Evolutionary conservation across 1,284 basidiomycete genomes (phyloP).

Genomic region (Omphalotus olearius): DNA sequence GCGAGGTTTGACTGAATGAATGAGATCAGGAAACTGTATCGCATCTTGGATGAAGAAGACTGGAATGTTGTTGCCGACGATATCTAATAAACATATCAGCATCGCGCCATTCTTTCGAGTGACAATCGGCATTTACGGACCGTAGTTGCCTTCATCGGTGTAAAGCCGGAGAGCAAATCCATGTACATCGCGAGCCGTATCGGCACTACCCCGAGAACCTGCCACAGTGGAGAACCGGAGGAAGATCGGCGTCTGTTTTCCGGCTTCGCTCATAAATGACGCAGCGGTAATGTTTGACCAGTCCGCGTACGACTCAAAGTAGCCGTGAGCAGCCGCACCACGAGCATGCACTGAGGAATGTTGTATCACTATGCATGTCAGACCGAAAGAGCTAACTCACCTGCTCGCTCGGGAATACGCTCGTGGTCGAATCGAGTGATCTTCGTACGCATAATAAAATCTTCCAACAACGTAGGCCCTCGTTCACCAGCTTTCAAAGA

Average conservation of each 20-base stretch:
- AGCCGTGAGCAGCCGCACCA: slow-evolving; percentile 20
- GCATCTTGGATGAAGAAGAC: slow-evolving; percentile 11
- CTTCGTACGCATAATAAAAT: slow-evolving; percentile 9
- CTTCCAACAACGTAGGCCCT: slow-evolving; percentile 8
- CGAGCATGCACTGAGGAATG: slow-evolving; percentile 17
- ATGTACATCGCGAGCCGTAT: slow-evolving; percentile 17
- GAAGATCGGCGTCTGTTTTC: slow-evolving; percentile 18
- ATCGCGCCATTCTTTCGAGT: background rate
- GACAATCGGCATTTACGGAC: background rate
- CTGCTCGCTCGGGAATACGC: slow-evolving; percentile 6
- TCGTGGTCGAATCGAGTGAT: slow-evolving; percentile 9
- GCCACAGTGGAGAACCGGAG: slow-evolving; percentile 16
- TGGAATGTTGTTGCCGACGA: slow-evolving; percentile 11
- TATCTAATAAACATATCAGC: background rate
- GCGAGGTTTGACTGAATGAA: slow-evolving; percentile 8
- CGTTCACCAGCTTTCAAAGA: slow-evolving; percentile 6
- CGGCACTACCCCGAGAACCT: slow-evolving; percentile 15
- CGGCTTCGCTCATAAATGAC: slow-evolving; percentile 11
- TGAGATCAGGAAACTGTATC: slow-evolving; percentile 9
- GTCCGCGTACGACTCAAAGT: slow-evolving; percentile 19
- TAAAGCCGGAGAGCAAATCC: slow-evolving; percentile 11
- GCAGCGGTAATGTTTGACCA: slow-evolving; percentile 13
- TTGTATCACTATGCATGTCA: background rate
- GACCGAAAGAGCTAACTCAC: background rate
- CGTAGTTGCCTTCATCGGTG: slow-evolving; percentile 12